Conservation (phyloP, 805 yeast species). For the Zygosaccharomyces kombuchaensis region DNA sequence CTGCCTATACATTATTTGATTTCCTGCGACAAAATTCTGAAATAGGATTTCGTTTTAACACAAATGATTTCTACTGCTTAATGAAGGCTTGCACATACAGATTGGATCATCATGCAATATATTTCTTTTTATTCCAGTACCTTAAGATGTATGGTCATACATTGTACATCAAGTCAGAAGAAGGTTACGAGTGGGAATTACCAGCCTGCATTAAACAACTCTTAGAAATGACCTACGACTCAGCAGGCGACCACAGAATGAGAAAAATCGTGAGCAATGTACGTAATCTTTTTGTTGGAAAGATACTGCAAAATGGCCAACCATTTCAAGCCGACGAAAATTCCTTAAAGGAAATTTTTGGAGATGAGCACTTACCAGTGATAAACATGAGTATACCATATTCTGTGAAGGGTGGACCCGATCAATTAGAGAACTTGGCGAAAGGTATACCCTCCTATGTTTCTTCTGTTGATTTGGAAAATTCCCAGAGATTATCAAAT, state of each 20-base stretch:
- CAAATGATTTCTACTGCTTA: slow-evolving; percentile 16
- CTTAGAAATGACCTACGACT: neutral
- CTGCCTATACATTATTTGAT: slow-evolving; percentile 12
- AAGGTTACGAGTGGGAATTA: slow-evolving; percentile 5
- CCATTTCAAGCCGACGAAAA: neutral
- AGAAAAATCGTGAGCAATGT: slow-evolving; percentile 8
- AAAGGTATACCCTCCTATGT: neutral
- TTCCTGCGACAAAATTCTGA: slow-evolving; percentile 8
- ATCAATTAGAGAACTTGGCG: neutral
- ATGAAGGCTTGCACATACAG: slow-evolving; percentile 12
- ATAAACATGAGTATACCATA: neutral
- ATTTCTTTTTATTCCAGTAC: slow-evolving; percentile 11
- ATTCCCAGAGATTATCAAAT: slow-evolving; percentile 9
- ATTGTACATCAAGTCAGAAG: slow-evolving; percentile 1
- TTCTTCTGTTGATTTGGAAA: slow-evolving; percentile 12
- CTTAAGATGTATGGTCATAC: slow-evolving; percentile 6
- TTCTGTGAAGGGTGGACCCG: neutral
- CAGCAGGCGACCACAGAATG: slow-evolving; percentile 6
- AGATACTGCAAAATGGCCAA: neutral
- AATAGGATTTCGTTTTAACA: slow-evolving; percentile 11
- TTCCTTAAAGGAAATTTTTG: slow-evolving; percentile 9
- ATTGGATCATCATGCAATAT: slow-evolving; percentile 9
- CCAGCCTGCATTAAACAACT: slow-evolving; percentile 10
- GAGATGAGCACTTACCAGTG: slow-evolving; percentile 7
- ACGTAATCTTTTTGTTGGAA: slow-evolving; percentile 5